These are phyloP conservation scores for Ceratobasidium sp. DNA, from an alignment of 1,284 basidiomycete species.

Conservation along the genomic window DNA sequence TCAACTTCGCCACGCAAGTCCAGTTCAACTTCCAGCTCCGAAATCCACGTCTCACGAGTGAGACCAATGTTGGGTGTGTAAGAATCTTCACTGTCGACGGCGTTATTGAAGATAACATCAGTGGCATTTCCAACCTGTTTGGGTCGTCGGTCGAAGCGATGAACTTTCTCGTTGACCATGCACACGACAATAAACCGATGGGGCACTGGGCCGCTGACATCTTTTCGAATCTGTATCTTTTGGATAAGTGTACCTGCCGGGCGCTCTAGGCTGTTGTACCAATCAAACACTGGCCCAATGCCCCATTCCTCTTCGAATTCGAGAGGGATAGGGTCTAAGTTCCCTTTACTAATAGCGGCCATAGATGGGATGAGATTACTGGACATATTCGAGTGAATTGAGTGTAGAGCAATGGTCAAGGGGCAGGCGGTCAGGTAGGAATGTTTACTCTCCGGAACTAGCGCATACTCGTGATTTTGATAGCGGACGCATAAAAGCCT, in stretches of 20 bases:
- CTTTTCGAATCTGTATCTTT: neutral
- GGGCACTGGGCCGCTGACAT: neutral
- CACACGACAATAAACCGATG: slow-evolving; percentile 7
- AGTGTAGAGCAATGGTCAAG: too few species aligned
- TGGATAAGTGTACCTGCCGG: neutral
- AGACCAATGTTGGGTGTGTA: neutral
- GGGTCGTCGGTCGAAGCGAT: slow-evolving; percentile 6
- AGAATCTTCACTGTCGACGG: neutral
- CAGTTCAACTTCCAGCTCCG: slow-evolving; percentile 7
- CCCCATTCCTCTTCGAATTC: neutral
- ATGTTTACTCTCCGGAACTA: too few species aligned
- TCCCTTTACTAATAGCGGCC: neutral
- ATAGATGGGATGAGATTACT: neutral
- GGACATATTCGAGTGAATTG: too few species aligned
- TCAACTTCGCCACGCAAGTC: neutral
- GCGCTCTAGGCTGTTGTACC: neutral
- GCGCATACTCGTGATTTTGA: too few species aligned
- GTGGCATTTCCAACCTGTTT: neutral
- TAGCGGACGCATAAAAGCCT: too few species aligned
- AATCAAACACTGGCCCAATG: slow-evolving; percentile 13
- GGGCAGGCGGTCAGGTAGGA: too few species aligned
- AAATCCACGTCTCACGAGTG: neutral
- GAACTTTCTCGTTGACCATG: neutral
- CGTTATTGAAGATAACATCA: neutral
- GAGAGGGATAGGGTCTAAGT: neutral